Percentiles rank a stretch among this genome's conserved stretches.
Conservation (phyloP, 2,329 filamentous ascomycete genomes). For the Hypoxylon sp. region DNA sequence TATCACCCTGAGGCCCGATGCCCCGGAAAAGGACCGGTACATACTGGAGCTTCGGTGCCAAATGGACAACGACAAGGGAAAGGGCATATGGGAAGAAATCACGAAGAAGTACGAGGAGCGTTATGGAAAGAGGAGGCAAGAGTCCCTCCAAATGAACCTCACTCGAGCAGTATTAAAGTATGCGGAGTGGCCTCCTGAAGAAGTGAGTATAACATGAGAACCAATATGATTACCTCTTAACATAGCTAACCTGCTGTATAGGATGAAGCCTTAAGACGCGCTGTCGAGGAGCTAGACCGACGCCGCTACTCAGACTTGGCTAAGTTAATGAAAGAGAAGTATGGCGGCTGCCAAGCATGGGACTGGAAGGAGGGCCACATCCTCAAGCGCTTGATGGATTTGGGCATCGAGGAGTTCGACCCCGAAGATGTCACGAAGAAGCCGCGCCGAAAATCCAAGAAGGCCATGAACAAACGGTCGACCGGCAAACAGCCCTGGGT, state of each 20-base stretch:
- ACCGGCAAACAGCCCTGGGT: slow-evolving; percentile 41
- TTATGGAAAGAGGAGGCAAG: slow-evolving; percentile 58
- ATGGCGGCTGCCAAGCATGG: slow-evolving; percentile 66
- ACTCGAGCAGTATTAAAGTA: slow-evolving; percentile 66
- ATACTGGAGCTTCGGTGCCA: slow-evolving; percentile 66
- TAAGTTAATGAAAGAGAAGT: slow-evolving; percentile 62
- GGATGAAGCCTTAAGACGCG: slow-evolving; percentile 60
- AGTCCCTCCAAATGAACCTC: slow-evolving; percentile 71
- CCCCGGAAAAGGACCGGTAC: slow-evolving; percentile 64
- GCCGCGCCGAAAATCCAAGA: slow-evolving; percentile 61
- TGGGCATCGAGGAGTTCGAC: slow-evolving; percentile 63
- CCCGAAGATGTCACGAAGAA: slow-evolving; percentile 58
- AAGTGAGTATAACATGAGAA: slow-evolving; percentile 61
- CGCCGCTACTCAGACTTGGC: slow-evolving; percentile 61
- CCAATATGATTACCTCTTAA: neutral
- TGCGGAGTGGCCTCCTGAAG: slow-evolving; percentile 63
- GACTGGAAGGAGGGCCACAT: slow-evolving; percentile 67
- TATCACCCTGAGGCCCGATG: slow-evolving; percentile 60
- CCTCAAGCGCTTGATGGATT: slow-evolving; percentile 65
- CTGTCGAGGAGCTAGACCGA: slow-evolving; percentile 57
- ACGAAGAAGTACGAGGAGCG: slow-evolving; percentile 61
- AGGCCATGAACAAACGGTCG: slow-evolving; percentile 43
- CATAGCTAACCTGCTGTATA: slow-evolving; percentile 49
- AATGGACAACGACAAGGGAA: slow-evolving; percentile 64
- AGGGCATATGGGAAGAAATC: slow-evolving; percentile 72